Evolutionary conservation across 2,329 filamentous ascomycete genomes (phyloP), one percentile per base, ranked within the genome.

Genomic region (Daldinia sp.): DNA sequence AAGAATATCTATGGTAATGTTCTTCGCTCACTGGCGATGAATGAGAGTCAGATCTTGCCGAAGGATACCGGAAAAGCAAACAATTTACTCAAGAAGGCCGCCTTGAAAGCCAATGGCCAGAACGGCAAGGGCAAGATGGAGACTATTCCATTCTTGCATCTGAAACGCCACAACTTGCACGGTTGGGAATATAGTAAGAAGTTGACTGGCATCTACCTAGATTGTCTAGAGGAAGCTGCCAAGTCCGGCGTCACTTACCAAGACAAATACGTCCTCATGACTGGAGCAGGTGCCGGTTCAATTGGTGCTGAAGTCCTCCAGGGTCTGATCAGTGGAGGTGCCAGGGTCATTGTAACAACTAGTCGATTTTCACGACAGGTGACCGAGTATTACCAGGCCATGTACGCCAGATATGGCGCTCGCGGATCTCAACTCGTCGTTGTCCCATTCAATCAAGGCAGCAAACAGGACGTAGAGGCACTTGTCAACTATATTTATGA

Each of bases 121-220:
- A 81, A 81, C 48, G 83, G 86, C 76, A 97, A 96, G 85, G 94
- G 94, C 81, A 98, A 97, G 85, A 90, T 97, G 64, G 95, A 98
- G 84, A 97, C 96, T 18, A 97, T 99, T 74, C 96, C 96, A 37
- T 99, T 99, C 89, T 84, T 99, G 60, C 96, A 99, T 80, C 86
- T 99, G 65, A 98, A 98, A 88, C 92, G 93, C 81, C 97, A 97
- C 82, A 90, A 93, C 60, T 89, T 94, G 69, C 92, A 97, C 77
- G 95, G 95, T 69, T 99, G 96, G 96, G 94, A 98, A 78, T 99
- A 98, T 86, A 98, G 93, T 89, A 99, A 98, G 88, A 98, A 97
- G 85, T 88, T 99, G 65, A 98, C 96, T 26, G 92, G 93, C 64
- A 82, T 94, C 74, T 99, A 99, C 80, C 89, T 99, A 37, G 93